Evolutionary conservation across 805 yeast species (phyloP).

Genomic region (Debaryomyces hansenii): DNA sequence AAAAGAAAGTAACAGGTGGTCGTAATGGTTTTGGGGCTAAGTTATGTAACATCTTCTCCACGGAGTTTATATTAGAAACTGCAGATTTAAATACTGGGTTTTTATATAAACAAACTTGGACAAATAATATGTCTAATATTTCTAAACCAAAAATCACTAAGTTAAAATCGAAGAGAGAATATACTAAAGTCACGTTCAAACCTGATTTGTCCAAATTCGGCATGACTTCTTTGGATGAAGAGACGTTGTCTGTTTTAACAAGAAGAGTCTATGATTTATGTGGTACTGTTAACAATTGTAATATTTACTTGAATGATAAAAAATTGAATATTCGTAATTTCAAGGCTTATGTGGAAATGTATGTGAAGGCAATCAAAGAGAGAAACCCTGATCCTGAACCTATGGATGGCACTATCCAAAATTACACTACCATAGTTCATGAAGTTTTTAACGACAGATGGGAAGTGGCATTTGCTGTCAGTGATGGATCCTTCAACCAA

Average conservation of each 20-base stretch:
- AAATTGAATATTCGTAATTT: conserved; percentile 69
- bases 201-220: conserved; percentile 85
- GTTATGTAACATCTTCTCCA: conserved; percentile 92
- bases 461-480: conserved; percentile 94
- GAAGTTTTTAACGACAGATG: conserved; percentile 83
- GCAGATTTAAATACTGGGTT: conserved; percentile 68
- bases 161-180: conserved; percentile 64
- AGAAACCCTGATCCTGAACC: conserved; percentile 39
- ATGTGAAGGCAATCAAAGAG: conserved; percentile 71
- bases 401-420: conserved; percentile 35
- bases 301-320: conserved; percentile 75
- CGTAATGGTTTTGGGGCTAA: conserved; percentile 99
- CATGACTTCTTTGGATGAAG: conserved; percentile 83
- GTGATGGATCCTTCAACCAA: conserved; percentile 88
- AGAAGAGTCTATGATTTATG: conserved; percentile 95
- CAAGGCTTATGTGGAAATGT: conserved; percentile 86
- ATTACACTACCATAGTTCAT: conserved; percentile 58
- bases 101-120: conserved; percentile 82
- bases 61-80: conserved; percentile 83
- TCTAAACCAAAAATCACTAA: conserved; percentile 71
- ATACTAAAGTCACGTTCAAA: conserved; percentile 80
- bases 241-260: conserved; percentile 77
- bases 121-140: conserved; percentile 76
- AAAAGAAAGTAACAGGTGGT: conserved; percentile 97
- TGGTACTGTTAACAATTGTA: conserved; percentile 85